Conservation (phyloP, 768 basidiomycete species). For the Suillus weaverae region DNA sequence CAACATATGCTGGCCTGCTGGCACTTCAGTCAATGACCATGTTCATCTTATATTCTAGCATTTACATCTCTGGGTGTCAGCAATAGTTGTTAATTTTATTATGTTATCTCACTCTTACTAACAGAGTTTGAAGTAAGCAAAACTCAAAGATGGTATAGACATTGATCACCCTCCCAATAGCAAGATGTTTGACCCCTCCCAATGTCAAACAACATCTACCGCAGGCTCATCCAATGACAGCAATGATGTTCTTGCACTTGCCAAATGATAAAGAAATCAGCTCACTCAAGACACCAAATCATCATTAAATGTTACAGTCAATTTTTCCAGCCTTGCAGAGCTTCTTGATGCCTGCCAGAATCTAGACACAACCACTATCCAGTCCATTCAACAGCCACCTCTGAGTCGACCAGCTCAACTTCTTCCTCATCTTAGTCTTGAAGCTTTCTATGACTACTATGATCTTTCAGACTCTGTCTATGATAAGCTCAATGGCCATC, state of each 20-base stretch:
- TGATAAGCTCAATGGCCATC: background rate
- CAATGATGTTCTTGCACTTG: background rate
- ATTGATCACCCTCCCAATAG: background rate
- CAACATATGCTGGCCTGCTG: no score
- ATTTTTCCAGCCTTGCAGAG: background rate
- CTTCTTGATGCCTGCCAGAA: background rate
- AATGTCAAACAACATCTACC: background rate
- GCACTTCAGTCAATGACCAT: no score
- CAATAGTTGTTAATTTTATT: no score
- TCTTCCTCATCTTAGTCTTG: background rate
- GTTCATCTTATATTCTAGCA: no score
- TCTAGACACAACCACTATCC: background rate
- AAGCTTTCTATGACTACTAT: background rate
- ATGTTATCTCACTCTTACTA: no score
- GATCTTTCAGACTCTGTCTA: background rate
- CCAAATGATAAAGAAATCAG: background rate
- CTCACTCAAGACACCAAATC: background rate
- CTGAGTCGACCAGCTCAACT: background rate
- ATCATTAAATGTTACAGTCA: background rate
- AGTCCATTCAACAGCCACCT: background rate
- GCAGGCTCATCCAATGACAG: background rate
- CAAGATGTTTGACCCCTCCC: no score
- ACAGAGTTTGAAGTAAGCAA: background rate
- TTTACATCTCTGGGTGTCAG: no score
- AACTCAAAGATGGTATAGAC: conserved; percentile 1